Evolutionary conservation across 176 grass and related monocot species (phyloP).

Genomic region (Lolium perenne): DNA sequence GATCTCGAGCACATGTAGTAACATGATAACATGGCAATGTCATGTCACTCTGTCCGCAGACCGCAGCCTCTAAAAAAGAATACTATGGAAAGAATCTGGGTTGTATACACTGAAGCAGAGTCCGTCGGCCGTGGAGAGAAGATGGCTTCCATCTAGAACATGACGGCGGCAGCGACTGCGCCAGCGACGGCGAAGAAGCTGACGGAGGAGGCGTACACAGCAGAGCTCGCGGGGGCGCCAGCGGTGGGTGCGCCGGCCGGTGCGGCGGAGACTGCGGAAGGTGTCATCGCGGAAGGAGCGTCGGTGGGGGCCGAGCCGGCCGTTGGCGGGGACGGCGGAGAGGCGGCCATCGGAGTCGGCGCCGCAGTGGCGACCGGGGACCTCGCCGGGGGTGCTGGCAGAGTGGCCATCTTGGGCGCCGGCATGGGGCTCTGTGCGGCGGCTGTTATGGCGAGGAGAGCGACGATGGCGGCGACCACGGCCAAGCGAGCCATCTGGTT

Average conservation of each 20-base stretch:
- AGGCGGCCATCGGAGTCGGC: constrained; percentile 40
- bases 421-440: constrained; percentile 45
- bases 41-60: neutral
- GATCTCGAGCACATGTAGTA: constrained; percentile 22
- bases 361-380: constrained; percentile 35
- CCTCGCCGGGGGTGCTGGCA: constrained; percentile 43
- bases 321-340: constrained; percentile 39
- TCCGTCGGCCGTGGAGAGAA: neutral
- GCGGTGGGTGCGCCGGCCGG: neutral
- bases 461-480: constrained; percentile 32
- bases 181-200: constrained; percentile 51
- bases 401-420: constrained; percentile 51
- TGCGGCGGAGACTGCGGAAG: neutral
- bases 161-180: constrained; percentile 47
- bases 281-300: constrained; percentile 19
- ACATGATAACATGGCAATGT: constrained; percentile 16
- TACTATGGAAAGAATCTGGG: neutral
- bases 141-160: constrained; percentile 49
- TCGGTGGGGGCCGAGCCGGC: constrained; percentile 2
- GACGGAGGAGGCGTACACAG: constrained; percentile 21
- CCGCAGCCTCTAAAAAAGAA: constrained; percentile 26
- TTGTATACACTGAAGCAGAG: constrained; percentile 27
- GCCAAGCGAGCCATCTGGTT: constrained; percentile 16
- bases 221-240: neutral
- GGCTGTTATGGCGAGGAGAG: constrained; percentile 40